Conservation (phyloP, 2,329 filamentous ascomycete species). For the Phialophora tarda region DNA sequence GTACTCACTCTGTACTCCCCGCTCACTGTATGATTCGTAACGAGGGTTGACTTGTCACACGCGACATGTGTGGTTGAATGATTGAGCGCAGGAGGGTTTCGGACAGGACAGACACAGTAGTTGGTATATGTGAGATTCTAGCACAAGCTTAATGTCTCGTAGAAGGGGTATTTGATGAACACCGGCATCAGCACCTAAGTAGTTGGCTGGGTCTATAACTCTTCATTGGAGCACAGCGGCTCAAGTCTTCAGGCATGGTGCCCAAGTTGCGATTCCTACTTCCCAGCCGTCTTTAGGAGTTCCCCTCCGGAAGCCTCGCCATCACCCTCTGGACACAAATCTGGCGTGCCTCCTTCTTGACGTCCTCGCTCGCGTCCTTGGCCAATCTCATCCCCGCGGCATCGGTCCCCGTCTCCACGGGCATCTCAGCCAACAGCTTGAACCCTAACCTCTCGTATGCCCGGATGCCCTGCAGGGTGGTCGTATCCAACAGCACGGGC, state of each 20-base stretch:
- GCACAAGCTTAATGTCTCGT: no score
- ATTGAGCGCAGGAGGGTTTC: no score
- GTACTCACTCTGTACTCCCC: no score
- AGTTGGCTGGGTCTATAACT: no score
- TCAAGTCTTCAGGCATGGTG: not conserved
- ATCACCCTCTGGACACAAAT: constrained; percentile 31
- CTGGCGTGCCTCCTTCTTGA: constrained; percentile 21
- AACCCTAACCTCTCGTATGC: constrained; percentile 29
- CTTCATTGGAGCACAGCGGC: no score
- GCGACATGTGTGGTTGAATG: no score
- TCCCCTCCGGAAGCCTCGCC: constrained; percentile 20
- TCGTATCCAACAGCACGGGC: constrained; percentile 31
- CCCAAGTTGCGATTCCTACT: not conserved
- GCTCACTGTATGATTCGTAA: no score
- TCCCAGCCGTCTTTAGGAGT: not conserved
- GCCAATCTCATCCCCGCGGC: constrained; percentile 25
- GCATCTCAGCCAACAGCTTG: constrained; percentile 24
- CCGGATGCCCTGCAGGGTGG: constrained; percentile 23
- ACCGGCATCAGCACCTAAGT: no score
- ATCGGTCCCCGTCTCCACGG: constrained; percentile 30
- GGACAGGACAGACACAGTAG: no score
- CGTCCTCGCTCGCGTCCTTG: constrained; percentile 17
- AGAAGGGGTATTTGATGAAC: no score
- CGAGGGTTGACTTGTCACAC: no score
- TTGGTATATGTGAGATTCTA: no score